phyloP scores from a whole-genome alignment of 2,329 filamentous ascomycete genomes.

The Ilyonectria mors-panacis region DNA sequence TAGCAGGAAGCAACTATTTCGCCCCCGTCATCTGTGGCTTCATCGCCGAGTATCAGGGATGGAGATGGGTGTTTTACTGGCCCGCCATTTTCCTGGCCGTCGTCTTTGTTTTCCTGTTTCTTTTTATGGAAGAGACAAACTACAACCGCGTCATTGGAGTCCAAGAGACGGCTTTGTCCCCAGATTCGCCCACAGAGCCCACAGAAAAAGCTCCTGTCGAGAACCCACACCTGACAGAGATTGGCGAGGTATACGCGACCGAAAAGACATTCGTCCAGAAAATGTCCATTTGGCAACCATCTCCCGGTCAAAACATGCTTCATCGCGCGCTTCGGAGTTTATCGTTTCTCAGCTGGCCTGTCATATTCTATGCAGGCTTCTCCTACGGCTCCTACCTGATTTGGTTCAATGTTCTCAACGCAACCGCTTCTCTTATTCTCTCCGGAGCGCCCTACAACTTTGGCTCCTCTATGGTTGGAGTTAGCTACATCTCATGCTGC shows the following conservation, averaged over 20 bases:
- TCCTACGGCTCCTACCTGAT: conserved; percentile 60
- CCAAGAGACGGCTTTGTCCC: not conserved
- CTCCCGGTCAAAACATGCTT: conserved; percentile 50
- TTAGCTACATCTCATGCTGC: conserved; percentile 56
- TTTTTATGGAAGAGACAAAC: conserved; percentile 73
- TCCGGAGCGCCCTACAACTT: conserved; percentile 57
- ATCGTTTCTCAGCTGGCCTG: conserved; percentile 57
- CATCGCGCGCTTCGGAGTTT: conserved; percentile 55
- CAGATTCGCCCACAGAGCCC: conserved; percentile 6
- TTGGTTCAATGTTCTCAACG: conserved; percentile 62
- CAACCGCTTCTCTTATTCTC: conserved; percentile 59
- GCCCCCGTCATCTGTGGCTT: conserved; percentile 62
- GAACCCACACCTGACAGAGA: not conserved
- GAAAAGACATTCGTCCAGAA: conserved; percentile 60
- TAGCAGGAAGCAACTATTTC: conserved; percentile 60
- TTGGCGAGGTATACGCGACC: conserved; percentile 24
- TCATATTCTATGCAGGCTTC: conserved; percentile 60
- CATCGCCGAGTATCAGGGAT: conserved; percentile 59
- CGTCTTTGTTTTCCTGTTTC: conserved; percentile 59
- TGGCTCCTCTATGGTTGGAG: conserved; percentile 55
- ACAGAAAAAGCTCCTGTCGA: conserved; percentile 16
- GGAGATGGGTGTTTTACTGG: conserved; percentile 61
- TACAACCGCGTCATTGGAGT: conserved; percentile 57
- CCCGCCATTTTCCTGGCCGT: conserved; percentile 56
- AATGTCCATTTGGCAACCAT: conserved; percentile 58